Percentiles rank a stretch among this genome's conserved stretches.
Conservation (phyloP, 768 basidiomycete genomes). For the Zangia roseola region DNA sequence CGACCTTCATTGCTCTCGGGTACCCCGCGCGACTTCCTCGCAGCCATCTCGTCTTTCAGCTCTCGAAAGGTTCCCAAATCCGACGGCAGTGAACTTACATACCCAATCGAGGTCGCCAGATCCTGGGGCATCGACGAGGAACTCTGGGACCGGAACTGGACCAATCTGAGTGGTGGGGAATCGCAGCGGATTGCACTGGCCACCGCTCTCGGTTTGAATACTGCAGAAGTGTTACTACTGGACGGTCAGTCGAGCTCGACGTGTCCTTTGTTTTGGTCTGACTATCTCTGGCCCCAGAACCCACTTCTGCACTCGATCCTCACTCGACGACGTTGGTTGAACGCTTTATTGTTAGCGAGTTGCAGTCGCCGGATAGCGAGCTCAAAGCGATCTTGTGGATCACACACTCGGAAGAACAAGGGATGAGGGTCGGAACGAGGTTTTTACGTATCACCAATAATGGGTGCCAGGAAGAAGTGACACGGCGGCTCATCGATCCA, state of each 20-base stretch:
- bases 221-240: conserved; percentile 75
- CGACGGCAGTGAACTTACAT: conserved; percentile 26
- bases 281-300: conserved; percentile 50
- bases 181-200: conserved; percentile 81
- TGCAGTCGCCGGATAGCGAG: conserved; percentile 45
- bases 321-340: conserved; percentile 68
- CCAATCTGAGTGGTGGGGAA: conserved; percentile 82
- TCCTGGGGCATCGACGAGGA: conserved; percentile 65
- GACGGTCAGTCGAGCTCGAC: conserved; percentile 55
- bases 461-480: conserved; percentile 46
- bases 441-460: conserved; percentile 50
- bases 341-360: conserved; percentile 49
- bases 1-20: conserved; percentile 83
- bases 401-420: conserved; percentile 84
- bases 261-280: not conserved
- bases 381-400: conserved; percentile 84
- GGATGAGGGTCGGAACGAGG: conserved; percentile 67
- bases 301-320: conserved; percentile 84
- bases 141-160: conserved; percentile 81
- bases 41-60: conserved; percentile 50
- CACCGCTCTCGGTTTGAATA: conserved; percentile 66
- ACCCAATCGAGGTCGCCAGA: conserved; percentile 53
- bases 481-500: conserved; percentile 26
- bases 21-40: conserved; percentile 72
- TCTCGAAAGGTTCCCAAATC: conserved; percentile 36